Percentiles rank a stretch among this genome's conserved stretches.
These are phyloP conservation scores for Alternaria longipes DNA, from an alignment of 2,329 filamentous ascomycete species.

Conservation along the genomic window DNA sequence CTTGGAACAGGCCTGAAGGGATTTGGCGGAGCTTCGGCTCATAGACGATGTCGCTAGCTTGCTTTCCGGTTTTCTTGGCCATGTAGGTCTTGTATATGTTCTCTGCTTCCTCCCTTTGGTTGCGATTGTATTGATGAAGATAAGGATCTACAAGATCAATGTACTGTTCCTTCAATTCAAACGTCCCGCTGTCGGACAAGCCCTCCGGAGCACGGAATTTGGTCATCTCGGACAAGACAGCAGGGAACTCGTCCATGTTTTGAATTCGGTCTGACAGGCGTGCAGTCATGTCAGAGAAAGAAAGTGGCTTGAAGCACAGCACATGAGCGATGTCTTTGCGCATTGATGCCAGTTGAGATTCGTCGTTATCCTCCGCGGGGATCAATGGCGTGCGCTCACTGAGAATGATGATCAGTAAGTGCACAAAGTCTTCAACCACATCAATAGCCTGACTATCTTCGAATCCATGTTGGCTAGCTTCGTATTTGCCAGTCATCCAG, in stretches of 20 bases:
- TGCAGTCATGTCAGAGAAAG: conserved; percentile 88
- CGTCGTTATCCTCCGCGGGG: conserved; percentile 70
- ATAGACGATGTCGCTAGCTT: conserved; percentile 84
- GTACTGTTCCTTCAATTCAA: conserved; percentile 87
- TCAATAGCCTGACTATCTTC: conserved; percentile 91
- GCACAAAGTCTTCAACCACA: conserved; percentile 93
- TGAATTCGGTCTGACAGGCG: conserved; percentile 89
- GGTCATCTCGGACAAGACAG: conserved; percentile 85
- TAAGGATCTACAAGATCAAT: conserved; percentile 93
- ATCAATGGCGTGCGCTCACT: conserved; percentile 87
- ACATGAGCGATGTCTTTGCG: conserved; percentile 92
- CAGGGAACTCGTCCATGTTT: conserved; percentile 87
- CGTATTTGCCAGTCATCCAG: conserved; percentile 87
- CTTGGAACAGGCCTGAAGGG: conserved; percentile 76
- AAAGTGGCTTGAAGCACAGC: conserved; percentile 93
- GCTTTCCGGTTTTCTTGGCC: conserved; percentile 85
- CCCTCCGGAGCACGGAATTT: conserved; percentile 91
- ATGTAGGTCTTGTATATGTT: conserved; percentile 86
- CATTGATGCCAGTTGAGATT: conserved; percentile 74
- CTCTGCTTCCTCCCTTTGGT: conserved; percentile 95
- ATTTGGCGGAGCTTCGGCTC: conserved; percentile 86
- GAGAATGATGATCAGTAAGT: conserved; percentile 88
- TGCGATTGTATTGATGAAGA: conserved; percentile 94
- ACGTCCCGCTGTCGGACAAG: conserved; percentile 89
- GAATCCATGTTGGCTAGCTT: conserved; percentile 69